Evolutionary conservation across 805 yeast species (phyloP).

Genomic region (Yarrowia yakushimensis): DNA sequence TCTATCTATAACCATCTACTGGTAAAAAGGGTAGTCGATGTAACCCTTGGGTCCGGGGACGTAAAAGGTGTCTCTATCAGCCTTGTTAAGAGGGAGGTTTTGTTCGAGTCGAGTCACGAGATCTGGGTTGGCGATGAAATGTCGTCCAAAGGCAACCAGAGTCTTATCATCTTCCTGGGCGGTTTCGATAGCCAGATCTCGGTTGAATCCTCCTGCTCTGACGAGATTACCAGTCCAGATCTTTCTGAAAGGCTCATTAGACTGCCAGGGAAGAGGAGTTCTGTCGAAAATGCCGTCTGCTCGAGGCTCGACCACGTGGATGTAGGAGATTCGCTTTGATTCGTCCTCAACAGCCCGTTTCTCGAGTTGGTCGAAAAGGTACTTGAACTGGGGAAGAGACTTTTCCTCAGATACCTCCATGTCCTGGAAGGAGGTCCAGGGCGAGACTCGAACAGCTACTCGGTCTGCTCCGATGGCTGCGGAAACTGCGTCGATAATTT

Average conservation of each 20-base stretch:
- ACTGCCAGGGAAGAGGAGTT: constrained; percentile 25
- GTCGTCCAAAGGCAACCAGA: constrained; percentile 47
- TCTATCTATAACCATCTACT: too few relatives aligned
- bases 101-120: constrained; percentile 45
- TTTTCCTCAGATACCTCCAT: constrained; percentile 26
- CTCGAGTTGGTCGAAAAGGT: constrained; percentile 44
- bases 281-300: constrained; percentile 33
- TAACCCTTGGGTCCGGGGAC: constrained; percentile 42
- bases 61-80: constrained; percentile 51
- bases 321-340: constrained; percentile 41
- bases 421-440: constrained; percentile 29
- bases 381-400: constrained; percentile 37
- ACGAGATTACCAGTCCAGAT: constrained; percentile 48
- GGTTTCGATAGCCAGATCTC: constrained; percentile 29
- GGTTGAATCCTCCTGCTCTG: constrained; percentile 41
- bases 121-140: constrained; percentile 56
- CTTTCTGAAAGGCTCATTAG: constrained; percentile 33
- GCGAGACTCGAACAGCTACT: constrained; percentile 45
- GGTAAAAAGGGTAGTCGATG: constrained; percentile 43
- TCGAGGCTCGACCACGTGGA: constrained; percentile 42
- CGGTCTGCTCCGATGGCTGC: constrained; percentile 47
- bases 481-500: constrained; percentile 49
- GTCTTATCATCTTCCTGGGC: constrained; percentile 33
- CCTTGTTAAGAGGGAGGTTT: constrained; percentile 43
- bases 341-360: constrained; percentile 35